Percentiles rank a stretch among this genome's conserved stretches.
phyloP scores from a whole-genome alignment of 163 green algal genomes.

The Scenedesmus sp. region DNA sequence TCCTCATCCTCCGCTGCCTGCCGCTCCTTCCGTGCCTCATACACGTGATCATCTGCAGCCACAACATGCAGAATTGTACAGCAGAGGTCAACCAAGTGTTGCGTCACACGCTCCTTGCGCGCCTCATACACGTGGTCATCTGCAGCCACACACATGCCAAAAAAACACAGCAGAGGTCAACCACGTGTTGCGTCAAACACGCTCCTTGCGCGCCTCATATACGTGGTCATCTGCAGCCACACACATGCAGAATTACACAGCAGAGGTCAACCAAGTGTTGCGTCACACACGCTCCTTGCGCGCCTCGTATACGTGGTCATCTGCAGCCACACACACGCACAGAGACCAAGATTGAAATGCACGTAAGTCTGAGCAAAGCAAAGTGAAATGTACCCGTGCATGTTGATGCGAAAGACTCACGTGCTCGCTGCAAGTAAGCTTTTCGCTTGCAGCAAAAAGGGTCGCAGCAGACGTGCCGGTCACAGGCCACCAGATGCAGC shows the following conservation, averaged over 20 bases:
- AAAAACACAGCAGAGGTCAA: neutral
- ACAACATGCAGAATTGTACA: neutral
- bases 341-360: too few species aligned
- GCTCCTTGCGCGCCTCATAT: conserved; percentile 81
- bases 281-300: conserved; percentile 67
- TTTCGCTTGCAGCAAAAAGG: too few species aligned
- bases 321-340: conserved; percentile 35
- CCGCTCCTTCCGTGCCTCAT: conserved; percentile 79
- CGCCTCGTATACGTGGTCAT: conserved; percentile 79
- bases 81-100: too few species aligned
- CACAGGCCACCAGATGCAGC: too few species aligned
- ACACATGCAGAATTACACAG: neutral
- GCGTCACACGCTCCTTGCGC: conserved; percentile 65
- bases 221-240: conserved; percentile 69
- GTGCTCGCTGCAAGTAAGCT: too few species aligned
- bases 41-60: conserved; percentile 72
- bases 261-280: neutral
- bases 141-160: neutral
- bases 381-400: too few species aligned
- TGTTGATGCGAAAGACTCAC: too few species aligned
- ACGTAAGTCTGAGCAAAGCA: too few species aligned
- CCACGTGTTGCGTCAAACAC: conserved; percentile 17
- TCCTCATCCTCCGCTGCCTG: conserved; percentile 68
- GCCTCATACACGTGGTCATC: conserved; percentile 82
- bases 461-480: too few species aligned